Evolutionary conservation across 1,284 basidiomycete species (phyloP).

Genomic region (Sphagnurus paluster): DNA sequence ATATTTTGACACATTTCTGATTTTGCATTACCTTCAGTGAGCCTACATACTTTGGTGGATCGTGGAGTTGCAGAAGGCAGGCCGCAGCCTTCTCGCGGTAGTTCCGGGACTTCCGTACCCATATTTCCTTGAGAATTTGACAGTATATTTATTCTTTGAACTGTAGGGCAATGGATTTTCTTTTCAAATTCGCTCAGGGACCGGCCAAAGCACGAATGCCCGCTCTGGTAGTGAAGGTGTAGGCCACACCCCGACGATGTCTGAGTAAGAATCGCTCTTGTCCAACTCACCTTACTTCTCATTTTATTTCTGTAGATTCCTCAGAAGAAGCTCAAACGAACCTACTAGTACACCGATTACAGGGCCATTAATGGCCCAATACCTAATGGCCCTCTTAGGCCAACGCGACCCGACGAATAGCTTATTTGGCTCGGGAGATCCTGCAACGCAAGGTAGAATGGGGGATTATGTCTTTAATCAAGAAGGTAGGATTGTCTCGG

Average conservation of each 20-base stretch:
- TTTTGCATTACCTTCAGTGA: conserved; percentile 27
- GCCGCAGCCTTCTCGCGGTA: conserved; percentile 14
- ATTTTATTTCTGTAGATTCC: conserved; percentile 32
- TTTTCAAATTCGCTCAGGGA: conserved; percentile 29
- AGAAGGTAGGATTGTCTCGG: conserved; percentile 53
- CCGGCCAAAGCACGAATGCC: conserved; percentile 24
- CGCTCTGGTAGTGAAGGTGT: conserved; percentile 15
- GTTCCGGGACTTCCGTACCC: conserved; percentile 25
- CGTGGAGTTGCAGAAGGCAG: conserved; percentile 26
- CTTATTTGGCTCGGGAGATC: conserved; percentile 37
- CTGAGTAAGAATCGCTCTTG: conserved; percentile 40
- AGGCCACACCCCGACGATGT: conserved; percentile 41
- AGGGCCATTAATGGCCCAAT: conserved; percentile 68
- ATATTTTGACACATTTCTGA: conserved; percentile 4
- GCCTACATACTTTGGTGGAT: conserved; percentile 35
- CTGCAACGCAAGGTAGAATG: conserved; percentile 51
- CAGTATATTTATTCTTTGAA: conserved; percentile 8
- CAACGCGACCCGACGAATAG: conserved; percentile 44
- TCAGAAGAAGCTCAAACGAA: conserved; percentile 28
- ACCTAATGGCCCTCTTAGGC: conserved; percentile 63
- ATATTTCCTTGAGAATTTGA: not conserved
- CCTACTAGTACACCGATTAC: conserved; percentile 43
- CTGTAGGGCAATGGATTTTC: conserved; percentile 25
- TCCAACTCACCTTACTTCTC: conserved; percentile 10
- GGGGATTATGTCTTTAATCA: conserved; percentile 85